phyloP scores from a whole-genome alignment of 176 grass and related monocot genomes.

The Cenchrus americanus region DNA sequence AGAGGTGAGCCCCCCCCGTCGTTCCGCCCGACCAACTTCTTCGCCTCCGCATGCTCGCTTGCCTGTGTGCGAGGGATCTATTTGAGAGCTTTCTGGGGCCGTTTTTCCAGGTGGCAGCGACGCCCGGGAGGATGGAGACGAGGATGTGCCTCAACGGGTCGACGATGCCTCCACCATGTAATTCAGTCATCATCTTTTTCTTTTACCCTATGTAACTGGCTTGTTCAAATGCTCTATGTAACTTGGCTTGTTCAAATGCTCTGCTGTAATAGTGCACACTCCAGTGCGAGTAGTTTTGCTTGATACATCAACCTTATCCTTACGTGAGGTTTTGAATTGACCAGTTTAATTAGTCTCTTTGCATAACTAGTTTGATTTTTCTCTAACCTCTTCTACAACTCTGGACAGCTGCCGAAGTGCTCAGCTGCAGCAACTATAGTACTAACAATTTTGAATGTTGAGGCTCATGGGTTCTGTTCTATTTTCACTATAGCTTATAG shows the following conservation, averaged over 20 bases:
- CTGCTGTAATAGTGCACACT: not conserved
- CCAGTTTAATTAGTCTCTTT: not conserved
- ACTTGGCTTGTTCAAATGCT: not conserved
- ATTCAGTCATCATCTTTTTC: not conserved
- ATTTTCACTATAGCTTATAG: not conserved
- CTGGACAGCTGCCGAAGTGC: not conserved
- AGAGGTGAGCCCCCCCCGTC: slow-evolving; percentile 14
- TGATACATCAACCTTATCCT: not conserved
- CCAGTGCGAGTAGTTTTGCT: not conserved
- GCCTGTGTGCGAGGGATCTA: not conserved
- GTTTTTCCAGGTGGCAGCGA: slow-evolving; percentile 42
- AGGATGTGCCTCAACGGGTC: slow-evolving; percentile 16
- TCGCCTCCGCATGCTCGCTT: not conserved
- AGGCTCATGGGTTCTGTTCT: not conserved
- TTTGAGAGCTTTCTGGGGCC: not conserved
- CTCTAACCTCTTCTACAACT: not conserved
- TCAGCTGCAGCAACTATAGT: not conserved
- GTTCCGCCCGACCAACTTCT: too few species aligned
- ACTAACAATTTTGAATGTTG: not conserved
- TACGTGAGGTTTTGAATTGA: not conserved
- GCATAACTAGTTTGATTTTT: too few species aligned
- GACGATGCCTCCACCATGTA: slow-evolving; percentile 34
- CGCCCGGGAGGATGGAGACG: slow-evolving; percentile 19
- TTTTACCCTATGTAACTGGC: not conserved
- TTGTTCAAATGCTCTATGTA: not conserved